A percentile compares a stretch with the other conserved stretches of the same genome.
Conservation (phyloP, 2,329 filamentous ascomycete genomes). For the Arthrobotrys sphaeroides region DNA sequence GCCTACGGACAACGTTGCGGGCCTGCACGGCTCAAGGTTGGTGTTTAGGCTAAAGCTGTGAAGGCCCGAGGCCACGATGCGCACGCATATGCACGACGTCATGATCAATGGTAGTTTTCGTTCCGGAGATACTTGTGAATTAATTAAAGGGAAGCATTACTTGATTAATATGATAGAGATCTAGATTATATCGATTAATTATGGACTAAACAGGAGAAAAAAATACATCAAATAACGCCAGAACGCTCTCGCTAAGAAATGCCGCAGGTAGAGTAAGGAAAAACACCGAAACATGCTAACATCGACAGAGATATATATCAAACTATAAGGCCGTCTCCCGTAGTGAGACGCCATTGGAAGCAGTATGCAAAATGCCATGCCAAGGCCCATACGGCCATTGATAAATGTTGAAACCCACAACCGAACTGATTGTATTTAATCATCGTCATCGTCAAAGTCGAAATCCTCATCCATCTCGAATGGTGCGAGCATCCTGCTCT, state of each 20-base stretch:
- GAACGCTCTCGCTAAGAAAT: slow-evolving; percentile 51
- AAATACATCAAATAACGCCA: slow-evolving; percentile 35
- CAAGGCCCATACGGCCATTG: slow-evolving; percentile 25
- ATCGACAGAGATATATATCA: neutral
- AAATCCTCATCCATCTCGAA: slow-evolving; percentile 51
- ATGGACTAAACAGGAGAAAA: slow-evolving; percentile 3
- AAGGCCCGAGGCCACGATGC: too few species aligned
- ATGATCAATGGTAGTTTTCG: too few species aligned
- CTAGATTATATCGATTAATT: neutral
- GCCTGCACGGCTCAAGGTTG: too few species aligned
- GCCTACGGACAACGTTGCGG: too few species aligned
- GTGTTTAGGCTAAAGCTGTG: too few species aligned
- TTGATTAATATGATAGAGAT: slow-evolving; percentile 13
- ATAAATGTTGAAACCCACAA: slow-evolving; percentile 3
- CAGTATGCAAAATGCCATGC: slow-evolving; percentile 53
- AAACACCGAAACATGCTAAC: slow-evolving; percentile 21
- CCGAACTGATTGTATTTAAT: slow-evolving; percentile 8
- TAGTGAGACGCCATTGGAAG: slow-evolving; percentile 13
- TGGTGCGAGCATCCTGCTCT: slow-evolving; percentile 35
- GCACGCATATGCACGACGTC: too few species aligned
- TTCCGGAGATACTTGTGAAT: neutral
- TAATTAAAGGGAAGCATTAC: neutral
- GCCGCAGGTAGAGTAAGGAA: slow-evolving; percentile 13
- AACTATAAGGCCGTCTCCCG: neutral
- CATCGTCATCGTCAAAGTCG: slow-evolving; percentile 45